Conservation (phyloP, 2,329 filamentous ascomycete genomes). For the Aspergillus sp. region DNA sequence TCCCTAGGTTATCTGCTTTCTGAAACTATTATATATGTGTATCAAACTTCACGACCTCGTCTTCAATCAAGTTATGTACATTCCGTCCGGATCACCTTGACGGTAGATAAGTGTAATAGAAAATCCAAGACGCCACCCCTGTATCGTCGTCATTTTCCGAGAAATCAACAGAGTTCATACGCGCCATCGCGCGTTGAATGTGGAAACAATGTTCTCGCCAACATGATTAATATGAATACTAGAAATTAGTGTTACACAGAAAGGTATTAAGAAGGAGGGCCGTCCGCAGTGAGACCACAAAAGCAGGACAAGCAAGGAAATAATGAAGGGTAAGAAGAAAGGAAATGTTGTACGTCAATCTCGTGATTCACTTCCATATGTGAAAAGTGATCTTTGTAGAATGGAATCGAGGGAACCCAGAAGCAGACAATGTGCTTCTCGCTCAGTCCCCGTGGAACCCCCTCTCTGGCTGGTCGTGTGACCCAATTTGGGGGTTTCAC, state of each 20-base stretch:
- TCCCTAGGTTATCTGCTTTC: neutral
- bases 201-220: slow-evolving; percentile 6
- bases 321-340: neutral
- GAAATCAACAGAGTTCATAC: neutral
- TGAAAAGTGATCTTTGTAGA: neutral
- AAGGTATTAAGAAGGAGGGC: slow-evolving; percentile 3
- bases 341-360: slow-evolving; percentile 18
- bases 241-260: slow-evolving; percentile 20
- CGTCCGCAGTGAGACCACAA: slow-evolving; percentile 1
- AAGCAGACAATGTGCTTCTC: neutral
- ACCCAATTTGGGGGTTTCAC: slow-evolving; percentile 25
- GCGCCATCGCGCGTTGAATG: slow-evolving; percentile 1
- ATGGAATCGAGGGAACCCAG: neutral
- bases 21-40: neutral
- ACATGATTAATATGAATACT: slow-evolving; percentile 21
- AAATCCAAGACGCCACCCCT: neutral
- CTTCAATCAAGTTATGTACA: slow-evolving; percentile 13
- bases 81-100: neutral
- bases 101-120: neutral
- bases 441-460: neutral
- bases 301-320: neutral
- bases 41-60: neutral
- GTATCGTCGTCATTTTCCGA: neutral
- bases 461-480: neutral
- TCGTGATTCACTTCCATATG: slow-evolving; percentile 20